Conservation (phyloP, 768 basidiomycete genomes). For the Lactarius hengduanensis region DNA sequence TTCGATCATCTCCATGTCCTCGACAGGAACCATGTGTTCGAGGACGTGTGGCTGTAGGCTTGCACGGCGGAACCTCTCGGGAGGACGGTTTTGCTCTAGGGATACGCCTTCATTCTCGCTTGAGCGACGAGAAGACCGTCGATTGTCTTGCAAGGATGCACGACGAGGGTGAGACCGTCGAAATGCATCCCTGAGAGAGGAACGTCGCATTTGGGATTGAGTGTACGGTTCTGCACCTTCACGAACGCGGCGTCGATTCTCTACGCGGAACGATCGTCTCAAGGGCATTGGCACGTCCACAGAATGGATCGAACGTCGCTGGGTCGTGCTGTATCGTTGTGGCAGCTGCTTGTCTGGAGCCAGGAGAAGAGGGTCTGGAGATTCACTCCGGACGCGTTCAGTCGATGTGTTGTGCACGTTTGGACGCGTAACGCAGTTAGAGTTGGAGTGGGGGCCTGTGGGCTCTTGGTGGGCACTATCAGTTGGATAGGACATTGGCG, state of each 20-base stretch:
- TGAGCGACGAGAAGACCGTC: neutral
- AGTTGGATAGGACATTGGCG: neutral
- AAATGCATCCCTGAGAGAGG: neutral
- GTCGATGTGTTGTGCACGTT: neutral
- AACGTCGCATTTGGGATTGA: conserved; percentile 4
- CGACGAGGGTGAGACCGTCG: conserved; percentile 7
- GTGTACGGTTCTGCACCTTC: neutral
- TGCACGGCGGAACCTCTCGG: neutral
- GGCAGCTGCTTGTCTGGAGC: conserved; percentile 3
- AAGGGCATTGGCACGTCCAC: neutral
- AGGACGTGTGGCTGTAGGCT: conserved; percentile 15
- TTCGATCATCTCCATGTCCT: conserved; percentile 22
- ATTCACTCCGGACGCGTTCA: conserved; percentile 10
- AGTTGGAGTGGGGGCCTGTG: neutral
- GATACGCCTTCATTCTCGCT: conserved; percentile 9
- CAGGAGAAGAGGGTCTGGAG: conserved; percentile 18
- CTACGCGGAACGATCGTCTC: conserved; percentile 11
- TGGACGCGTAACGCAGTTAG: neutral
- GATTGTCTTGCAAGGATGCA: conserved; percentile 3
- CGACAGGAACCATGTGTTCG: conserved; percentile 16
- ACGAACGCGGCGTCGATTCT: conserved; percentile 4
- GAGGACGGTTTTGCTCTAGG: neutral
- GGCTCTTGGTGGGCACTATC: neutral
- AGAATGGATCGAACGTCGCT: conserved; percentile 9
- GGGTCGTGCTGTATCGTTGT: conserved; percentile 1